Conservation (phyloP, 2,329 filamentous ascomycete genomes). For the Beauveria pseudobassiana region DNA sequence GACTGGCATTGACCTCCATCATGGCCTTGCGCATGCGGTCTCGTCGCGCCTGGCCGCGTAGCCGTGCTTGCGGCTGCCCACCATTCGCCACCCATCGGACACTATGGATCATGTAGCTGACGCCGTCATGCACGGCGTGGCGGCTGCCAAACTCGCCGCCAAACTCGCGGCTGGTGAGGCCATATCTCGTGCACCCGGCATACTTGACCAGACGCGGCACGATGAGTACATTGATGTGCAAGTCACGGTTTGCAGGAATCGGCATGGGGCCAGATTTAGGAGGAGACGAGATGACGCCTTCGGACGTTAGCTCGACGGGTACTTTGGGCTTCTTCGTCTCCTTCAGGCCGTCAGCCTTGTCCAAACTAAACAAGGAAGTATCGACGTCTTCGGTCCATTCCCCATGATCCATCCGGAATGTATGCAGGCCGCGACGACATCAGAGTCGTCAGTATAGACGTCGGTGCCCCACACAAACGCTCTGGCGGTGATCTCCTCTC, state of each 20-base stretch:
- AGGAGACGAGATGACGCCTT: slow-evolving; percentile 43
- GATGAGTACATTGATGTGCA: slow-evolving; percentile 81
- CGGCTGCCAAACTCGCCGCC: slow-evolving; percentile 42
- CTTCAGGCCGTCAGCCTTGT: slow-evolving; percentile 26
- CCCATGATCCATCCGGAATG: slow-evolving; percentile 85
- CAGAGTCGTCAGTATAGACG: slow-evolving; percentile 92
- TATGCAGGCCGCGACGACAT: slow-evolving; percentile 85
- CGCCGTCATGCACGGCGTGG: slow-evolving; percentile 63
- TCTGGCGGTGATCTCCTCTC: slow-evolving; percentile 77
- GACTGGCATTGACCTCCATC: slow-evolving; percentile 38
- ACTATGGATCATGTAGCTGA: slow-evolving; percentile 78
- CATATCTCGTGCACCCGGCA: slow-evolving; percentile 64
- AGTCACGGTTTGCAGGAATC: slow-evolving; percentile 62
- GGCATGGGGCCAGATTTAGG: slow-evolving; percentile 54
- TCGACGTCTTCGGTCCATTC: slow-evolving; percentile 79
- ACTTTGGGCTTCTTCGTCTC: slow-evolving; percentile 25
- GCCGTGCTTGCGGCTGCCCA: slow-evolving; percentile 48
- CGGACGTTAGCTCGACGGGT: slow-evolving; percentile 27
- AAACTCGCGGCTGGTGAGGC: slow-evolving; percentile 76
- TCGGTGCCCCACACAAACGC: slow-evolving; percentile 88
- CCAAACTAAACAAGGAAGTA: slow-evolving; percentile 54
- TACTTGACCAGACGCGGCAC: slow-evolving; percentile 75
- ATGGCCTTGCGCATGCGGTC: slow-evolving; percentile 51
- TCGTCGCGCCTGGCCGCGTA: slow-evolving; percentile 47
- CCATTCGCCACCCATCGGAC: slow-evolving; percentile 82